Evolutionary conservation across 805 yeast genomes (phyloP), one percentile per base, ranked within the genome.

Genomic region (Metschnikowia drakensbergensis): DNA sequence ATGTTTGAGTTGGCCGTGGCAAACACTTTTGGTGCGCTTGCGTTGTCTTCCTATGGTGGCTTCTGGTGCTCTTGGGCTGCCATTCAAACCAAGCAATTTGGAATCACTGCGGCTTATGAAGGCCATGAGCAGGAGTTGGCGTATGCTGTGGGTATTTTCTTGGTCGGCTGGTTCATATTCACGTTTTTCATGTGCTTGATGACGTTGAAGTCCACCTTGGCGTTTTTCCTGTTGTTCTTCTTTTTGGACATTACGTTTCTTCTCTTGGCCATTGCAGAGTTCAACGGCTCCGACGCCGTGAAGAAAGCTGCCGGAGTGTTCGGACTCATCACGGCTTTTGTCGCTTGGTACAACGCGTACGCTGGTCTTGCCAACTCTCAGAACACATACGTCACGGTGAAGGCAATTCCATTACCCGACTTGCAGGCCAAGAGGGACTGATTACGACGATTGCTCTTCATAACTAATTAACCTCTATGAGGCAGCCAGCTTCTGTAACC

Each of bases 41-140:
- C 82, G 1, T 69, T 80, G 47, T 65, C 76, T 5, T 77, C 82
- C 4, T 79, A 74, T 49, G 92, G 88, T 50, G 91, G 88, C 3
- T 85, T 85, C 64, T 85, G 92, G 92, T 79, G 83, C 71, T 72
- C 83, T 27, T 85, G 81, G 72, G 90, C 84, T 51, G 86, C 86
- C 30, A 77, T 85, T 45, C 63, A 66, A 27, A 67, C 65, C 30
- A 63, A 62, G 22, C 54, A 65, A 29, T 72, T 72, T 53, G 75
- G 74, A 30, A 72, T 72, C 53, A 54, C 48, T 3, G 59, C 61
- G 8, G 74, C 75, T 13, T 71, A 68, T 51, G 67, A 57, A 7
- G 56, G 58, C 13, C 36, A 46, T 42, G 54, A 51, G 32, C 45
- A 51, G 30, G 60, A 71, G 50, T 60, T 70, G 40, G 37, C 58